Evolutionary conservation across 129 eudicot species (phyloP).

Genomic region (Tagetes erecta): DNA sequence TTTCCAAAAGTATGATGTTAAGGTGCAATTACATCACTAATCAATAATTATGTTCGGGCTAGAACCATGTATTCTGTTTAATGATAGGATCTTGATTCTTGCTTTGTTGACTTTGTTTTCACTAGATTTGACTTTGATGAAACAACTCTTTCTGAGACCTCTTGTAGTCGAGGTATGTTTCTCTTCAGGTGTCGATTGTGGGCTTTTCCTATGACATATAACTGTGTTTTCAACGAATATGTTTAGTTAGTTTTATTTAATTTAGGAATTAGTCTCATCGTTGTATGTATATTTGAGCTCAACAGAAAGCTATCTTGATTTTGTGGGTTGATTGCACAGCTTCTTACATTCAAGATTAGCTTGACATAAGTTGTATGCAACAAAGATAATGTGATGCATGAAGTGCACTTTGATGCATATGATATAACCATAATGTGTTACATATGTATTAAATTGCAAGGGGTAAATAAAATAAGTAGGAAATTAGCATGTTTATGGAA

Average conservation of each 20-base stretch:
- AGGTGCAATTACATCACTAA: slow-evolving; percentile 33
- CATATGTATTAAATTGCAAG: not conserved
- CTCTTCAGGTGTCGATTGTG: not conserved
- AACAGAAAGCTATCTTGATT: slow-evolving; percentile 17
- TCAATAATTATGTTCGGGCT: slow-evolving; percentile 34
- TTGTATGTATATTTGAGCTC: slow-evolving; percentile 8
- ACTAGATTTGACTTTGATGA: slow-evolving; percentile 24
- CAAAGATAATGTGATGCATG: not conserved
- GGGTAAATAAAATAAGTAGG: slow-evolving; percentile 18
- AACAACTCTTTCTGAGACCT: slow-evolving; percentile 21
- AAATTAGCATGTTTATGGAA: slow-evolving; percentile 4
- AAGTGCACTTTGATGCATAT: slow-evolving; percentile 12
- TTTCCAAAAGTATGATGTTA: slow-evolving; percentile 31
- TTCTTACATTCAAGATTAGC: slow-evolving; percentile 17
- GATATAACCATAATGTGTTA: not conserved
- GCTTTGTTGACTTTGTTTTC: slow-evolving; percentile 24
- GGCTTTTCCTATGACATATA: not conserved
- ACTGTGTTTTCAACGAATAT: not conserved
- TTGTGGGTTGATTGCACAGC: slow-evolving; percentile 21
- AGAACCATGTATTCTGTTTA: slow-evolving; percentile 29
- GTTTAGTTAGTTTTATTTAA: not conserved
- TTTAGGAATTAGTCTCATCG: not conserved
- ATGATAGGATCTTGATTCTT: slow-evolving; percentile 35
- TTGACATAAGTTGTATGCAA: slow-evolving; percentile 20
- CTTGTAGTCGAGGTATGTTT: slow-evolving; percentile 2